A percentile compares a stretch with the other conserved stretches of the same genome.
Conservation (phyloP, 805 yeast species). For the Ogataea saltuana region DNA sequence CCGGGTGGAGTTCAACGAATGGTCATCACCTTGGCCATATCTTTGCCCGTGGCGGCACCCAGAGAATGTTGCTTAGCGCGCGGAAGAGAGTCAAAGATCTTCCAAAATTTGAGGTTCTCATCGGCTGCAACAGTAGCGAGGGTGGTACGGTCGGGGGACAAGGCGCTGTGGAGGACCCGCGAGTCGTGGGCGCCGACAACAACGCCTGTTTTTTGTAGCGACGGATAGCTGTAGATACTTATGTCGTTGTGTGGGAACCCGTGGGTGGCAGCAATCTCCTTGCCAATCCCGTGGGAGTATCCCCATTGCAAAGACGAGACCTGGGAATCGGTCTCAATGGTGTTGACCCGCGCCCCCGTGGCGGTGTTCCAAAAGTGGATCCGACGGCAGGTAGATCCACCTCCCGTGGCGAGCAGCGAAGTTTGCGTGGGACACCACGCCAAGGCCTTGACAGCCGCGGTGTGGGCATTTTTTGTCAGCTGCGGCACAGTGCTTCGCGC, state of each 20-base stretch:
- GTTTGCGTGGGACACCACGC: conserved; percentile 92
- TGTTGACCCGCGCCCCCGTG: conserved; percentile 81
- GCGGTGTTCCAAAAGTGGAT: conserved; percentile 95
- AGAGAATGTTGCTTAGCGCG: conserved; percentile 23
- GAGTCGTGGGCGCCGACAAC: conserved; percentile 86
- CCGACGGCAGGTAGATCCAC: conserved; percentile 87
- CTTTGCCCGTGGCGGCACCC: conserved; percentile 42
- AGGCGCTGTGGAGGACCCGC: conserved; percentile 75
- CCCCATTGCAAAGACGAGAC: conserved; percentile 96
- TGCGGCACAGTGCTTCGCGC: conserved; percentile 68
- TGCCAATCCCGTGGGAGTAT: conserved; percentile 64
- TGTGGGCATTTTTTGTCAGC: conserved; percentile 75
- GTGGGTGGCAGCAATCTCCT: conserved; percentile 89
- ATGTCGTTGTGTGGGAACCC: conserved; percentile 90
- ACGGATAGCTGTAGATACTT: conserved; percentile 81
- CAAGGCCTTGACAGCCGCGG: conserved; percentile 93
- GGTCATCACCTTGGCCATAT: conserved; percentile 52
- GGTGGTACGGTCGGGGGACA: conserved; percentile 89
- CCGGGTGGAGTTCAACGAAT: conserved; percentile 38
- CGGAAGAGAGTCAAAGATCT: conserved; percentile 61
- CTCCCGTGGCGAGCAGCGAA: conserved; percentile 90
- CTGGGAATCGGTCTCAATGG: conserved; percentile 91
- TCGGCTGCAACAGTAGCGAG: conserved; percentile 95
- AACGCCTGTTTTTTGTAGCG: conserved; percentile 84
- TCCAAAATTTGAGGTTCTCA: conserved; percentile 94